Evolutionary conservation across 805 yeast species (phyloP), one percentile per base, ranked within the genome.

Genomic region (Starmera caribaea): DNA sequence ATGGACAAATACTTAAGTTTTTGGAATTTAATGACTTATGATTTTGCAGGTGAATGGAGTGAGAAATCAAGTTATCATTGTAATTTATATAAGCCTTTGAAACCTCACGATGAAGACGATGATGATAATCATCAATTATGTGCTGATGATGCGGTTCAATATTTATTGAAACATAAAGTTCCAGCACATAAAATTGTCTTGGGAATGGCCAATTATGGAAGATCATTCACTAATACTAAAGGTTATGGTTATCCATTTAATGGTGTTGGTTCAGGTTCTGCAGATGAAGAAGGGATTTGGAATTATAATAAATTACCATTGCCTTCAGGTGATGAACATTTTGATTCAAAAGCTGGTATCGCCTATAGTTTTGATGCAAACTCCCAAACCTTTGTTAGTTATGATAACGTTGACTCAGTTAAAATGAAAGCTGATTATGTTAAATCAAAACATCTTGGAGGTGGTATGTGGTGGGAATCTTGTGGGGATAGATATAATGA

Each of bases 401-500:
- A 82, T 57, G 98, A 90, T 54, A 81, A 73, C 44, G 65, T 64
- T 0, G 62, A 65, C 5, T 68, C 81, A 2, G 74, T 72, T 3
- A 50, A 54, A 8, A 49, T 50, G 14, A 92, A 90, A 55, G 87
- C 86, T 0, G 50, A 62, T 26, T 87, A 74, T 49, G 75, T 81
- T 8, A 49, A 46, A 32, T 48, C 58, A 16, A 57, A 62, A 7
- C 52, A 63, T 0, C 61, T 88, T 9, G 94, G 81, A 0, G 97
- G 98, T 0, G 95, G 84, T 0, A 79, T 92, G 76, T 89, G 85
- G 81, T 90, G 97, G 97, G 97, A 90, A 51, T 80, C 95, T 0
- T 71, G 80, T 41, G 96, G 95, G 2, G 95, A 87, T 51, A 50
- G 59, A 3, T 53, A 59, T 36, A 29, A 31, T 2, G 49, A 63